Base-by-base conservation (phyloP, 805 yeast genomes). In the Pachysolen tannophilus region DNA sequence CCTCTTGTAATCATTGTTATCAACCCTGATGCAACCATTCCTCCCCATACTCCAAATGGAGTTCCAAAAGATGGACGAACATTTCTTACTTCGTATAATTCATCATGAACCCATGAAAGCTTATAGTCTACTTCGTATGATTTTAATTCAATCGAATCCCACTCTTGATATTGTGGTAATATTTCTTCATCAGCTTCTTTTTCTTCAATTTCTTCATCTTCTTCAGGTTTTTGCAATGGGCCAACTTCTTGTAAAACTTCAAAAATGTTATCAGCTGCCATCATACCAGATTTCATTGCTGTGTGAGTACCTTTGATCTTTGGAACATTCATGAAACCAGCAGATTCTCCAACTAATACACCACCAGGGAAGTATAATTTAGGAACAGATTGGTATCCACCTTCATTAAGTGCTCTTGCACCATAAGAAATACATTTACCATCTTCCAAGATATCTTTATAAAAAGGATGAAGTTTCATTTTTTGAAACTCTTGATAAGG, bases 291-390 rank as follows among this genome's bases (percentile, higher is more conserved):
- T 58, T 92, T 92, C 77, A 92, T 85, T 1, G 99, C 97, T 1
- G 96, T 90, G 56, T 92, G 99, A 0, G 97, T 80, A 11, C 99
- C 99, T 61, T 92, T 92, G 51, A 92, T 84, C 58, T 90, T 92
- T 35, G 98, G 97, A 29, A 92, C 97, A 54, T 92, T 92, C 75
- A 92, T 73, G 57, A 92, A 90, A 1, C 98, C 98, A 3, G 98
- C 98, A 38, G 94, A 66, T 38, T 94, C 92, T 21, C 99, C 99
- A 26, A 92, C 90, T 20, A 92, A 61, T 7, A 87, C 80, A 35
- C 98, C 99, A 33, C 99, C 99, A 2, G 97, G 97, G 72, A 92
- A 92, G 45, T 79, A 65, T 37, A 92, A 67, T 52, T 79, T 74
- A 17, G 99, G 99, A 34, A 92, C 82, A 26, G 94, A 79, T 63